phyloP scores from a whole-genome alignment of 805 yeast species.

The Wickerhamiella allomyrinae region DNA sequence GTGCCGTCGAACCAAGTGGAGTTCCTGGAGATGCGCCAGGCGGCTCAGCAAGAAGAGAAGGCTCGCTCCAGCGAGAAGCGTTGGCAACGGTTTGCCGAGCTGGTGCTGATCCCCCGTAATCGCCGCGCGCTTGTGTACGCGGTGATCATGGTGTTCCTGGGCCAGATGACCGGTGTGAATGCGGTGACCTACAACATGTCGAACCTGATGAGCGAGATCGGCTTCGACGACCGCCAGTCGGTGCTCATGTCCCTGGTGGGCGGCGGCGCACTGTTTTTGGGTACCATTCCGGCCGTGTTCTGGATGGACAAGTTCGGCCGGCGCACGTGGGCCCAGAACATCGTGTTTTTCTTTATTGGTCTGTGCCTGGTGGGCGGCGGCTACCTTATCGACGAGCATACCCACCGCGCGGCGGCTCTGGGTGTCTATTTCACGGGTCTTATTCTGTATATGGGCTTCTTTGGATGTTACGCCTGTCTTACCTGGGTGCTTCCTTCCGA shows the following conservation, averaged over 20 bases:
- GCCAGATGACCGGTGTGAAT: slow-evolving; percentile 53
- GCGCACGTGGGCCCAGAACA: slow-evolving; percentile 50
- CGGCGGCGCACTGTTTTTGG: slow-evolving; percentile 47
- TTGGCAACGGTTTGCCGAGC: slow-evolving; percentile 34
- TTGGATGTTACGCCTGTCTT: slow-evolving; percentile 50
- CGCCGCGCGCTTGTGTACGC: slow-evolving; percentile 49
- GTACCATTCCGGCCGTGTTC: slow-evolving; percentile 51
- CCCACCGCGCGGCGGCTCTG: slow-evolving; percentile 34
- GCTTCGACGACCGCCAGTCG: slow-evolving; percentile 36
- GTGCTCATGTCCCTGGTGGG: slow-evolving; percentile 59
- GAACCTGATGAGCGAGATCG: slow-evolving; percentile 40
- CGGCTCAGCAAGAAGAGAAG: slow-evolving; percentile 33
- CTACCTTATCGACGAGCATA: slow-evolving; percentile 29
- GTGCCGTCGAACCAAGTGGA: slow-evolving; percentile 34
- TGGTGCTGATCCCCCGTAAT: slow-evolving; percentile 41
- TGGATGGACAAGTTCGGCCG: slow-evolving; percentile 27
- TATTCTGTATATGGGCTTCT: slow-evolving; percentile 49
- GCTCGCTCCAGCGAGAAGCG: slow-evolving; percentile 25
- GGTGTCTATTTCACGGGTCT: slow-evolving; percentile 51
- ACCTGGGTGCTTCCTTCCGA: slow-evolving; percentile 62
- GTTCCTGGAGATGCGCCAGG: slow-evolving; percentile 42
- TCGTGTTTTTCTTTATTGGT: slow-evolving; percentile 45
- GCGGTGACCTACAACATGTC: slow-evolving; percentile 55
- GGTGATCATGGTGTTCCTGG: slow-evolving; percentile 31
- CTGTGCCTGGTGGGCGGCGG: slow-evolving; percentile 46